A percentile compares a stretch with the other conserved stretches of the same genome.
Conservation (phyloP, 2,329 filamentous ascomycete genomes). For the Trichoderma koningiopsis region DNA sequence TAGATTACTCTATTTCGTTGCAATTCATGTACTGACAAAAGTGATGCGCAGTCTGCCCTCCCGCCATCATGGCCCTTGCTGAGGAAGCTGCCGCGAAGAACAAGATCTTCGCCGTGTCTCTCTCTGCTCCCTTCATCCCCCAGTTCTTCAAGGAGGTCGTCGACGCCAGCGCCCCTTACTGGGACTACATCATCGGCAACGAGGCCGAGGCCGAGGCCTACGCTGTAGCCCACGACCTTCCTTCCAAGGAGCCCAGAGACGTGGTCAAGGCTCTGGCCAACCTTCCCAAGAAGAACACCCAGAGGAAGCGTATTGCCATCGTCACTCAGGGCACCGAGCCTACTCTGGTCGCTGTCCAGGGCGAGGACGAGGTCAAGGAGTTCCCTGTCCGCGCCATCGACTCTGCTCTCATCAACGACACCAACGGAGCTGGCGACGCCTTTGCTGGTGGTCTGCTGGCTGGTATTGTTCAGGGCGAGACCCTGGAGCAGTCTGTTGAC, state of each 20-base stretch:
- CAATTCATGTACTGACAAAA: neutral
- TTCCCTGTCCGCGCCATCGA: slow-evolving; percentile 81
- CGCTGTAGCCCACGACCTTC: slow-evolving; percentile 76
- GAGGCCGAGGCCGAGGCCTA: slow-evolving; percentile 92
- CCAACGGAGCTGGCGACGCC: slow-evolving; percentile 94
- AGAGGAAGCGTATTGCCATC: slow-evolving; percentile 82
- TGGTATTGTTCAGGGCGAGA: slow-evolving; percentile 82
- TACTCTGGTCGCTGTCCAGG: slow-evolving; percentile 80
- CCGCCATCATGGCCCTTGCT: slow-evolving; percentile 85
- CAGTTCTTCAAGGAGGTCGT: slow-evolving; percentile 98
- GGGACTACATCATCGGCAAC: slow-evolving; percentile 95
- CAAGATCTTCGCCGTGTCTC: slow-evolving; percentile 89
- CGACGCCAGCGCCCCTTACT: slow-evolving; percentile 83
- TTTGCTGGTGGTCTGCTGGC: slow-evolving; percentile 95
- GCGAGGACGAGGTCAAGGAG: slow-evolving; percentile 69
- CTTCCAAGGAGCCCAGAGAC: slow-evolving; percentile 75
- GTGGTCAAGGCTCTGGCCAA: slow-evolving; percentile 85
- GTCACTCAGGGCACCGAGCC: slow-evolving; percentile 94
- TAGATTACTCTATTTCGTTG: neutral
- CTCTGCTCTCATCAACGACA: slow-evolving; percentile 83
- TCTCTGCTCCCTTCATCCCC: slow-evolving; percentile 93
- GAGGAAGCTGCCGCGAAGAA: slow-evolving; percentile 86
- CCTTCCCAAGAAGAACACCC: slow-evolving; percentile 87
- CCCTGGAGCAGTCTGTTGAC: slow-evolving; percentile 76
- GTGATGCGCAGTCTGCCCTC: slow-evolving; percentile 68